Evolutionary conservation across 192 early-diverging fungal species (phyloP).

Genomic region (Mortierella antarctica): DNA sequence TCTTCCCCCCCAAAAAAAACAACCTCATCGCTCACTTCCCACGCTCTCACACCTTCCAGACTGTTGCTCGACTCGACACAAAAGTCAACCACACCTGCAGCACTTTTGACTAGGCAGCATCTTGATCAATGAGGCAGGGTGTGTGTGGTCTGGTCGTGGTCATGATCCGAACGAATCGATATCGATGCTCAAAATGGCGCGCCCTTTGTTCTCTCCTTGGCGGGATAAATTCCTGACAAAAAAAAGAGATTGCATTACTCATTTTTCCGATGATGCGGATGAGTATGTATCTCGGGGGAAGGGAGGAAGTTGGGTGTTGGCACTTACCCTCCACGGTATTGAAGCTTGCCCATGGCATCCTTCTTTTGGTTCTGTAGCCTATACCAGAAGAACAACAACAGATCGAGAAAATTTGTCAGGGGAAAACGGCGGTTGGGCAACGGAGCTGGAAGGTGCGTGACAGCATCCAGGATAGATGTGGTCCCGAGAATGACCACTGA

Average conservation of each 20-base stretch:
- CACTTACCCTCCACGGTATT: conserved; percentile 59
- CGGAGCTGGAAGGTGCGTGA: not conserved
- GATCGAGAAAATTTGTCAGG: conserved; percentile 1
- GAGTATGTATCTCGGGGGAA: too few species aligned
- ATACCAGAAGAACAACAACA: not conserved
- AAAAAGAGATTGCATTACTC: too few species aligned
- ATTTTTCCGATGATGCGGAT: too few species aligned
- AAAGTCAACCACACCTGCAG: too few species aligned
- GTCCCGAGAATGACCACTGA: not conserved
- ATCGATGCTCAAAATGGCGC: not conserved
- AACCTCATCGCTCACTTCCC: not conserved
- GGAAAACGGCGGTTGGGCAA: not conserved
- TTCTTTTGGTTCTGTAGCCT: conserved; percentile 70
- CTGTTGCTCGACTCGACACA: not conserved
- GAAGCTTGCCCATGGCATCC: conserved; percentile 59
- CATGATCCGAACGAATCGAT: too few species aligned
- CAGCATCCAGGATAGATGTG: too few species aligned
- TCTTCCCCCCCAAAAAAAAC: not conserved
- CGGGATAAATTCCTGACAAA: too few species aligned
- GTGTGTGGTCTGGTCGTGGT: too few species aligned
- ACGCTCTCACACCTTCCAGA: not conserved
- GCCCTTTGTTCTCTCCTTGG: not conserved
- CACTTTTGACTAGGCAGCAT: too few species aligned
- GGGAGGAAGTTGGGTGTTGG: too few species aligned
- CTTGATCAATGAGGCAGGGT: too few species aligned